A percentile compares a stretch with the other conserved stretches of the same genome.
Conservation (phyloP, 495 filamentous ascomycete genomes). For the Xylaria nigripes region DNA sequence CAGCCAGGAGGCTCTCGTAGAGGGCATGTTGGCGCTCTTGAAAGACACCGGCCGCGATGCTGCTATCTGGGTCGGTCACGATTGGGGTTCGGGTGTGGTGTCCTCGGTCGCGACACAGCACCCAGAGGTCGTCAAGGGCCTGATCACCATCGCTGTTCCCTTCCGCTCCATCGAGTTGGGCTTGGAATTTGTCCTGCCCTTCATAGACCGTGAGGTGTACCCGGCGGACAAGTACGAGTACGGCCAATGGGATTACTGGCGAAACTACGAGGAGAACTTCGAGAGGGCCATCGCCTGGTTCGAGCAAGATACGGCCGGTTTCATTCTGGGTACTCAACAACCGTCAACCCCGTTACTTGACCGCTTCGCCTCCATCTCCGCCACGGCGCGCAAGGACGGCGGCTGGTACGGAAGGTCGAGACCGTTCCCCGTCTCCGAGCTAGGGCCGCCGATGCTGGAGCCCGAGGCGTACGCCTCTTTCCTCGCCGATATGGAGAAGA, state of each 20-base stretch:
- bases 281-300: conserved; percentile 5
- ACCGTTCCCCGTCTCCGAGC: neutral
- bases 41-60: conserved; percentile 6
- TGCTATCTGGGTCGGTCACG: conserved; percentile 11
- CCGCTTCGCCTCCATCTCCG: neutral
- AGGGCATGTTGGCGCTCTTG: conserved; percentile 9
- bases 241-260: conserved; percentile 10
- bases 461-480: neutral
- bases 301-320: neutral
- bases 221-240: conserved; percentile 5
- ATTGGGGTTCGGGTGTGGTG: conserved; percentile 7
- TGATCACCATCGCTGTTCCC: conserved; percentile 4
- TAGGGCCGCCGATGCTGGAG: conserved; percentile 1
- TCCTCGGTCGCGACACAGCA: conserved; percentile 11
- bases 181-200: conserved; percentile 1
- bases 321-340: neutral
- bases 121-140: conserved; percentile 6
- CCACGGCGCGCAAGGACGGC: neutral
- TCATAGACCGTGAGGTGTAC: conserved; percentile 1
- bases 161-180: conserved; percentile 5
- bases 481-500: conserved; percentile 1
- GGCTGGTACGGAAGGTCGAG: neutral
- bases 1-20: conserved; percentile 4
- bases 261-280: conserved; percentile 7
- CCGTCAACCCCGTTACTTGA: neutral